Conservation (phyloP, 2,329 filamentous ascomycete species). For the Colletotrichum sp. region DNA sequence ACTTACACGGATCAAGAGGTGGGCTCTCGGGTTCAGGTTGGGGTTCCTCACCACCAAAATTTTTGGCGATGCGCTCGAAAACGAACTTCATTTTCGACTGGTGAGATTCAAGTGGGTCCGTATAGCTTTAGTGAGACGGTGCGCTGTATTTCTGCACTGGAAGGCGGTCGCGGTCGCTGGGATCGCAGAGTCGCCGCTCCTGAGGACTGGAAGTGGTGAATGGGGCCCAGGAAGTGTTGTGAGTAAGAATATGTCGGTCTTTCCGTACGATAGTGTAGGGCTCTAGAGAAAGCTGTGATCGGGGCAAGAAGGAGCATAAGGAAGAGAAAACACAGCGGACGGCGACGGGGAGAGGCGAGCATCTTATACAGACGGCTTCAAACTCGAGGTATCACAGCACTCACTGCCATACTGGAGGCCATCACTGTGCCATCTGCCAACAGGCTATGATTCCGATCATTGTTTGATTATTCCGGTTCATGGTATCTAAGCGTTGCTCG, state of each 20-base stretch:
- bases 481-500: neutral
- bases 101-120: neutral
- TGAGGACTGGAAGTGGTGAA: neutral
- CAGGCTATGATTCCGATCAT: neutral
- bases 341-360: neutral
- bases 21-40: neutral
- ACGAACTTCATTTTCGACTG: neutral
- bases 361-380: neutral
- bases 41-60: neutral
- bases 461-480: neutral
- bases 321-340: neutral
- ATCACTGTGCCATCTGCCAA: neutral
- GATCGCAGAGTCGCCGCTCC: neutral
- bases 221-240: neutral
- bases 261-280: accelerated
- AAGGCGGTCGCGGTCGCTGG: neutral
- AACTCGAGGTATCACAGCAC: neutral
- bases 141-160: neutral
- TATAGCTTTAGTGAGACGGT: neutral
- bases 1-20: neutral
- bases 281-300: neutral
- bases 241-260: neutral
- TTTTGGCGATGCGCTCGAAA: neutral
- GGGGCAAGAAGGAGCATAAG: neutral
- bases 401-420: neutral